Evolutionary conservation across 805 yeast genomes (phyloP).

Genomic region (Metschnikowia chrysomelidarum): DNA sequence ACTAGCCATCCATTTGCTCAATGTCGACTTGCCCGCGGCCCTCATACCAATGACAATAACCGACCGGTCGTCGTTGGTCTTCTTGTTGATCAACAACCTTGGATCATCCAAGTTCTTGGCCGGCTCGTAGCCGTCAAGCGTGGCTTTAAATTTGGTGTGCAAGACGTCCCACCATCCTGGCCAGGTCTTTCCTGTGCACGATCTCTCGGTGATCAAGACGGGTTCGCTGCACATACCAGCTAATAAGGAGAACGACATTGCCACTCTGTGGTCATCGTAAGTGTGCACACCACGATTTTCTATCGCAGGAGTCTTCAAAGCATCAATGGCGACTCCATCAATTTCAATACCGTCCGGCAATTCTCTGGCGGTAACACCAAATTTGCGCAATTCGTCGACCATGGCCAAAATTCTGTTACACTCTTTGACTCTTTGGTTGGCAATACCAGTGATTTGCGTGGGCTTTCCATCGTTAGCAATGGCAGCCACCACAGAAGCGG

Average conservation of each 20-base stretch:
- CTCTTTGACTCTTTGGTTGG: constrained; percentile 96
- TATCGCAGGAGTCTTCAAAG: constrained; percentile 52
- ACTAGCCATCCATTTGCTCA: constrained; percentile 75
- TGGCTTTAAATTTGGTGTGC: constrained; percentile 62
- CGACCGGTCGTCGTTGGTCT: constrained; percentile 47
- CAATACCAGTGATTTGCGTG: constrained; percentile 77
- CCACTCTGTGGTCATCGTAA: constrained; percentile 96
- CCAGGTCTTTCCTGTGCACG: constrained; percentile 97
- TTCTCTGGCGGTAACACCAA: constrained; percentile 84
- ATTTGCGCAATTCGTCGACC: constrained; percentile 83
- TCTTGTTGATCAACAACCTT: constrained; percentile 19
- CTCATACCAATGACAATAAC: constrained; percentile 93
- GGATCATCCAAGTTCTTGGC: constrained; percentile 18
- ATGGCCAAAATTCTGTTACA: constrained; percentile 95
- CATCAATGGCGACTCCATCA: constrained; percentile 57
- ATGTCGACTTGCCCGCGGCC: constrained; percentile 93
- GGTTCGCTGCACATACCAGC: constrained; percentile 69
- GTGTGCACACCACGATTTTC: constrained; percentile 62
- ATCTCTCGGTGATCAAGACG: constrained; percentile 77
- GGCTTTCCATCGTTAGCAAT: constrained; percentile 68
- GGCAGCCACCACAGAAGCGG: constrained; percentile 98
- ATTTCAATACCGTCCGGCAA: constrained; percentile 91
- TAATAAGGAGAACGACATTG: constrained; percentile 91
- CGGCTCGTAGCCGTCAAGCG: constrained; percentile 68
- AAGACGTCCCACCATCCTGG: constrained; percentile 99